Evolutionary conservation across 1,284 basidiomycete species (phyloP).

Genomic region (Ustilago curta): DNA sequence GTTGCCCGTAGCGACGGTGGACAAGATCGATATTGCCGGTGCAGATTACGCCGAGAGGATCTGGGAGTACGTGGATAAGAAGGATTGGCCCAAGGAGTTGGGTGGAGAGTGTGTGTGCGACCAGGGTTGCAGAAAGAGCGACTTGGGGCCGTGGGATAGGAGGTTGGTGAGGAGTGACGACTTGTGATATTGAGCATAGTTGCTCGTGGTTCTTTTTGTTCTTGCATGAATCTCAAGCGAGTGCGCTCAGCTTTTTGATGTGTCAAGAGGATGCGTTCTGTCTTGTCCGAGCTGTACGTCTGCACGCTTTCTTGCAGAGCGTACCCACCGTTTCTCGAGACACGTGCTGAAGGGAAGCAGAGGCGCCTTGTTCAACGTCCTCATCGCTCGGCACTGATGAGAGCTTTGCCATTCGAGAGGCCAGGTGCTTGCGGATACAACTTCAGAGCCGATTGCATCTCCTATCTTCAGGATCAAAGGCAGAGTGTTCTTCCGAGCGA

Average conservation of each 20-base stretch:
- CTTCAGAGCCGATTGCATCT: no score
- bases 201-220: not conserved
- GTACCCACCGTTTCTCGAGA: no score
- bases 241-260: not conserved
- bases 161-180: slow-evolving; percentile 29
- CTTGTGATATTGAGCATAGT: not conserved
- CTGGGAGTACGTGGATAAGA: slow-evolving; percentile 51
- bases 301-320: no score
- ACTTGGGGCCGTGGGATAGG: slow-evolving; percentile 61
- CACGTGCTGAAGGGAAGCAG: no score
- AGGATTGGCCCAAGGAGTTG: slow-evolving; percentile 58
- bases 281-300: no score
- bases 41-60: slow-evolving; percentile 52
- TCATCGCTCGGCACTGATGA: no score
- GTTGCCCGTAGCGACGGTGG: slow-evolving; percentile 62
- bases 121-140: slow-evolving; percentile 48
- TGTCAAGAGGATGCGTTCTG: no score
- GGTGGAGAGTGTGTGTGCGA: slow-evolving; percentile 56
- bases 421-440: no score
- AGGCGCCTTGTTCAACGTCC: no score
- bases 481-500: no score
- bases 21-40: slow-evolving; percentile 66
- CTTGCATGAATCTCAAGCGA: not conserved
- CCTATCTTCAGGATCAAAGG: no score
- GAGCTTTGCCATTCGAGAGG: no score